Conservation (phyloP, 352 stramenopile genomes). For the Phytophthora constricta region DNA sequence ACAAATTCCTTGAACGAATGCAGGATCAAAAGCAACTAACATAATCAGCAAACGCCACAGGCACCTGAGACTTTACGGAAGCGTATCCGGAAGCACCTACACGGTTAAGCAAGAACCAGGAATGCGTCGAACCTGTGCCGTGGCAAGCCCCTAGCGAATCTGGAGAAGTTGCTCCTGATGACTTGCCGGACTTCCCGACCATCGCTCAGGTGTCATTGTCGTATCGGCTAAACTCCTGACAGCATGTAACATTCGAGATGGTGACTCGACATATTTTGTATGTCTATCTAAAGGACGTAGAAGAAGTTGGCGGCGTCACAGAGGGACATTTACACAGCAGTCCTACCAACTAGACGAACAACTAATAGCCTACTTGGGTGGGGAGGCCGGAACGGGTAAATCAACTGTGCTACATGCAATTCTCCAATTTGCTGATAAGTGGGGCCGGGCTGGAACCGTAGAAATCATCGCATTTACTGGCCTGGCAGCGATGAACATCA, state of each 20-base stretch:
- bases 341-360: constrained; percentile 13
- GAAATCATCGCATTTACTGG: constrained; percentile 23
- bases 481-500: constrained; percentile 25
- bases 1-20: background rate
- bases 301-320: background rate
- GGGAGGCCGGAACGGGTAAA: constrained; percentile 11
- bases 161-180: background rate
- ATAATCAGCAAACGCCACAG: background rate
- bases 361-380: constrained; percentile 19
- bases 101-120: background rate
- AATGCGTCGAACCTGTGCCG: constrained; percentile 9
- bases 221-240: constrained; percentile 30
- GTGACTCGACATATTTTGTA: constrained; percentile 22
- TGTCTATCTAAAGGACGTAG: constrained; percentile 12
- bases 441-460: background rate
- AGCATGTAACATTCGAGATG: constrained; percentile 26
- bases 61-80: constrained; percentile 4
- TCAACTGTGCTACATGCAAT: constrained; percentile 11
- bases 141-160: background rate
- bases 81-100: constrained; percentile 1
- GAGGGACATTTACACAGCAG: background rate
- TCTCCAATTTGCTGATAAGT: background rate
- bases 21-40: background rate
- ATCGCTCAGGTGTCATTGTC: constrained; percentile 7
- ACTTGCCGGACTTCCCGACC: constrained; percentile 4